phyloP scores from a whole-genome alignment of 1,139 yeast species.

The Hemisphaericaspora subhashii region DNA sequence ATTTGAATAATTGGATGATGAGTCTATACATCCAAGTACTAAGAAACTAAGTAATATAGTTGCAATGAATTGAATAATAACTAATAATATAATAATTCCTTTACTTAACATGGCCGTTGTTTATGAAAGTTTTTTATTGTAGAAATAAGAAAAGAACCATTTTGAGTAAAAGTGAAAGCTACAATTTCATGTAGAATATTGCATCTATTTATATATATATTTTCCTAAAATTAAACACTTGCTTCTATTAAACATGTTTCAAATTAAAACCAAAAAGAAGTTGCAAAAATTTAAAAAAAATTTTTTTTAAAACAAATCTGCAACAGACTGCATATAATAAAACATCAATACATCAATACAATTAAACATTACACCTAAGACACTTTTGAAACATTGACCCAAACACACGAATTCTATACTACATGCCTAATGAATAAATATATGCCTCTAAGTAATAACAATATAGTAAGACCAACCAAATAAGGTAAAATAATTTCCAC shows the following conservation, averaged over 20 bases:
- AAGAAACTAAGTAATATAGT: conserved; percentile 49
- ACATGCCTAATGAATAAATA: conserved; percentile 11
- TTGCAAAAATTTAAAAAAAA: no score
- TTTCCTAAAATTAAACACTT: no score
- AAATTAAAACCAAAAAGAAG: no score
- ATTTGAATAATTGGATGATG: conserved; percentile 40
- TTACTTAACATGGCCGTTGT: conserved; percentile 4
- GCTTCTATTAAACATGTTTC: no score
- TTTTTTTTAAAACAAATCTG: conserved; percentile 4
- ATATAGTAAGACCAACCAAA: conserved; percentile 16
- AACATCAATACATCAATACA: conserved; percentile 1
- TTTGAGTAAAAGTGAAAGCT: no score
- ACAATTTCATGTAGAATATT: conserved; percentile 1
- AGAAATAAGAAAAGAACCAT: no score
- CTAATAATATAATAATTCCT: conserved; percentile 14
- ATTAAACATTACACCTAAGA: background rate
- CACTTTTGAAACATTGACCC: conserved; percentile 3
- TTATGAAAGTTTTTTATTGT: no score
- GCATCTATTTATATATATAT: background rate
- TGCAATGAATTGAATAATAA: conserved; percentile 34
- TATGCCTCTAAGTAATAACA: conserved; percentile 15
- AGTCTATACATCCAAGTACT: conserved; percentile 50
- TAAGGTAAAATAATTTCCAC: conserved; percentile 24
- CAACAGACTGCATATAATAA: conserved; percentile 3
- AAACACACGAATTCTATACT: conserved; percentile 1